Evolutionary conservation across 768 basidiomycete genomes (phyloP).

Genomic region (Mrakia frigida): DNA sequence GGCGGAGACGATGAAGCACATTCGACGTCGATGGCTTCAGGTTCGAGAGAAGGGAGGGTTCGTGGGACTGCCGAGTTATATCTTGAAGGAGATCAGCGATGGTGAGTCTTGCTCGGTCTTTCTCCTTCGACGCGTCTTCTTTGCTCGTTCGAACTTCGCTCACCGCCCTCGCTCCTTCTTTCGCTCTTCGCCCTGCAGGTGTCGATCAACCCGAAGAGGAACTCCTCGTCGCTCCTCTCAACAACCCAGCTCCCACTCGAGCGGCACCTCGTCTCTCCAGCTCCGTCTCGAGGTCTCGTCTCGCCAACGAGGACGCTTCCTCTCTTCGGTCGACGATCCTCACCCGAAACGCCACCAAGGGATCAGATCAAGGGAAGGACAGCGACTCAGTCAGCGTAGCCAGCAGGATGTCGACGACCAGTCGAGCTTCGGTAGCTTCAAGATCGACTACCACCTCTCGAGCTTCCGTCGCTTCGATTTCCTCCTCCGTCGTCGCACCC

Average conservation of each 20-base stretch:
- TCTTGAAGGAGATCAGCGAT: conserved; percentile 77
- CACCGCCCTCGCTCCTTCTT: neutral
- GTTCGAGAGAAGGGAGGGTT: conserved; percentile 76
- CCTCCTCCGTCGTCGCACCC: neutral
- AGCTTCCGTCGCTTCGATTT: neutral
- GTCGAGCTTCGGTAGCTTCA: neutral
- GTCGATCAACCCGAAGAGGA: conserved; percentile 10
- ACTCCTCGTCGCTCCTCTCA: conserved; percentile 1
- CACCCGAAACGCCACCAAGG: conserved; percentile 3
- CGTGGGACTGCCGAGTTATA: conserved; percentile 75
- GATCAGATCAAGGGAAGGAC: neutral
- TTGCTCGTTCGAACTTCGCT: neutral
- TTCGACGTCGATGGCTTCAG: conserved; percentile 70
- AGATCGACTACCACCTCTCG: neutral
- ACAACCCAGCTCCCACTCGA: neutral
- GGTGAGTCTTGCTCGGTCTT: conserved; percentile 50
- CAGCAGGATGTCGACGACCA: neutral
- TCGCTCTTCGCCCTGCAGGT: neutral
- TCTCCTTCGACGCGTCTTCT: neutral
- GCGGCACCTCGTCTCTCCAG: conserved; percentile 14
- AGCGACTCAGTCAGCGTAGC: conserved; percentile 4
- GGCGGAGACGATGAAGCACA: conserved; percentile 63
- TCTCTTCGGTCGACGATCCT: conserved; percentile 15
- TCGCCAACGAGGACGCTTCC: neutral
- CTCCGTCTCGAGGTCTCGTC: conserved; percentile 3